phyloP scores from a whole-genome alignment of 148 eudicot species.

The Heliosperma pusillum region DNA sequence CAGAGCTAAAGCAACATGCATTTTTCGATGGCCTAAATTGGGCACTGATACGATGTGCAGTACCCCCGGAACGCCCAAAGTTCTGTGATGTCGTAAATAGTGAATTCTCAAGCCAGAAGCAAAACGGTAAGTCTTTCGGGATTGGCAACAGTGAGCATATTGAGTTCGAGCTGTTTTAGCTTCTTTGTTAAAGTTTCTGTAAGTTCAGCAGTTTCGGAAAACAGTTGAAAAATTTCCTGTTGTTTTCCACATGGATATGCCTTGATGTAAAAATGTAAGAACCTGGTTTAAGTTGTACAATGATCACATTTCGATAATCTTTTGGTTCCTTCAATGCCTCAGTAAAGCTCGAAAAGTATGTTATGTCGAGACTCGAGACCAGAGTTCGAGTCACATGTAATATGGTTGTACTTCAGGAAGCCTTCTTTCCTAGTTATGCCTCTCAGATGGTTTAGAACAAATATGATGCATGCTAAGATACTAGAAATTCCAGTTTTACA shows the following conservation, averaged over 20 bases:
- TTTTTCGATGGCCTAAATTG: constrained; percentile 80
- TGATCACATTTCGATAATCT: not conserved
- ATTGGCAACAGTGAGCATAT: constrained; percentile 25
- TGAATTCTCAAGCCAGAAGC: constrained; percentile 23
- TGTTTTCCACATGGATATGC: constrained; percentile 21
- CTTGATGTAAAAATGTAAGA: constrained; percentile 31
- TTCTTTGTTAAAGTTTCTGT: not conserved
- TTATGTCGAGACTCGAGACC: not conserved
- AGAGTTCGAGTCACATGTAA: not conserved
- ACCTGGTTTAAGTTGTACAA: constrained; percentile 14
- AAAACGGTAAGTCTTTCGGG: constrained; percentile 19
- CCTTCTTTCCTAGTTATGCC: not conserved
- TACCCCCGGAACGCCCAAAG: constrained; percentile 67
- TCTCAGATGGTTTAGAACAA: not conserved
- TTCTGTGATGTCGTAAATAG: constrained; percentile 29
- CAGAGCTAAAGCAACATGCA: constrained; percentile 68
- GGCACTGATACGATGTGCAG: constrained; percentile 72
- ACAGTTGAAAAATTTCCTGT: not conserved
- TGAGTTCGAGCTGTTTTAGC: constrained; percentile 60
- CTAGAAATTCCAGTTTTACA: too few species aligned
- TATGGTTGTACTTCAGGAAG: not conserved
- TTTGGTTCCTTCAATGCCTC: too few species aligned
- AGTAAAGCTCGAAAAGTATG: not conserved
- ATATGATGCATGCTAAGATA: too few species aligned
- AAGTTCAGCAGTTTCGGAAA: not conserved